phyloP scores from a whole-genome alignment of 2,329 filamentous ascomycete species.

The Ciborinia camelliae region DNA sequence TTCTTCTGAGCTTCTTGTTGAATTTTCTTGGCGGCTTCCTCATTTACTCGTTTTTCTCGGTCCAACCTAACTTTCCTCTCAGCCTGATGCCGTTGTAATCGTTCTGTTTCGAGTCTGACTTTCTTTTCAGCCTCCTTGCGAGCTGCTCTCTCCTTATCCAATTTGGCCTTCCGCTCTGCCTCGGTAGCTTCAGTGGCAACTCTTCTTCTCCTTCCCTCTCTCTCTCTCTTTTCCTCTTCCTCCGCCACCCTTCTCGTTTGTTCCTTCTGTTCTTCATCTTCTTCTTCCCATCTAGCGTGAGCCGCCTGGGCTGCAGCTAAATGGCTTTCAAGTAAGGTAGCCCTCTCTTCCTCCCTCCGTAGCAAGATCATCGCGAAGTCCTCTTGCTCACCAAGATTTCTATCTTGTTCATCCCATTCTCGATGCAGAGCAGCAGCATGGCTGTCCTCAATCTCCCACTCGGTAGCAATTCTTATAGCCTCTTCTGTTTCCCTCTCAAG shows the following conservation, averaged over 20 bases:
- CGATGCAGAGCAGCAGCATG: neutral
- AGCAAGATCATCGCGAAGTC: slow-evolving; percentile 2
- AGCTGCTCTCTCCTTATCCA: slow-evolving; percentile 6
- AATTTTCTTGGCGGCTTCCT: neutral
- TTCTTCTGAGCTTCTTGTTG: slow-evolving; percentile 1
- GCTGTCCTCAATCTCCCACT: slow-evolving; percentile 17
- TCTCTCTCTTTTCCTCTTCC: neutral
- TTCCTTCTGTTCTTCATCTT: neutral
- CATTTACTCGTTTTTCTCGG: neutral
- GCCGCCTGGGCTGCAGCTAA: slow-evolving; percentile 17
- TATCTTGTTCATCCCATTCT: slow-evolving; percentile 14
- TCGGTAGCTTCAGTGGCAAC: neutral
- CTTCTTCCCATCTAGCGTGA: slow-evolving; percentile 17
- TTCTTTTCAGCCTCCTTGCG: slow-evolving; percentile 7
- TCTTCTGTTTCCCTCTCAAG: slow-evolving; percentile 14
- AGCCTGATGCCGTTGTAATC: neutral
- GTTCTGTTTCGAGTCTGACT: slow-evolving; percentile 7
- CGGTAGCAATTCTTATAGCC: slow-evolving; percentile 14
- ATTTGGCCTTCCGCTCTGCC: neutral
- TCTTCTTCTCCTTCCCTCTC: neutral
- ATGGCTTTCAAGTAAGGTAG: neutral
- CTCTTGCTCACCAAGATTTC: slow-evolving; percentile 8
- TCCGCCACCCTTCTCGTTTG: neutral
- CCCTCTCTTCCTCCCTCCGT: slow-evolving; percentile 8
- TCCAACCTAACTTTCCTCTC: slow-evolving; percentile 1